These are phyloP conservation scores for Leishmania turanica DNA, from an alignment of 208 protist species.

Conservation along the genomic window DNA sequence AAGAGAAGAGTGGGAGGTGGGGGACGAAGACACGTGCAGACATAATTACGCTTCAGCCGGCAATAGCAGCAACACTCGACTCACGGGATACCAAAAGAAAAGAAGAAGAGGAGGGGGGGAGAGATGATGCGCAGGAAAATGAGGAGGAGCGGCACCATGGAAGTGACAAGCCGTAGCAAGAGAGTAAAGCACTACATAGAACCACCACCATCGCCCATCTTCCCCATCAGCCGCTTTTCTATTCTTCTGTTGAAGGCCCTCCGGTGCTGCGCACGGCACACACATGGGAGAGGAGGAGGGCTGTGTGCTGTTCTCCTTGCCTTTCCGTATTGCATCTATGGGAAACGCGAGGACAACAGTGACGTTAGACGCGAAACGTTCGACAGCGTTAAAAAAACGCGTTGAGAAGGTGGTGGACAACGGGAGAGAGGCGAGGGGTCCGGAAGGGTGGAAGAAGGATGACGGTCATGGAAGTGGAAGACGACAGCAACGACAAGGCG, in stretches of 20 bases:
- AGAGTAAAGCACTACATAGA: neutral
- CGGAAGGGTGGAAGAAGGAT: neutral
- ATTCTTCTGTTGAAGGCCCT: neutral
- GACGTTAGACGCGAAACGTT: neutral
- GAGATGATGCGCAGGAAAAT: neutral
- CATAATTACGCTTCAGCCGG: neutral
- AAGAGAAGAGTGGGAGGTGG: neutral
- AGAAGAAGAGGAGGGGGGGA: neutral
- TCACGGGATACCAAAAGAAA: neutral
- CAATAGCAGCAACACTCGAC: neutral
- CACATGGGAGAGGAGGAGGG: neutral
- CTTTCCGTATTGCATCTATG: neutral
- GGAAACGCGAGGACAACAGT: neutral
- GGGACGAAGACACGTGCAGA: neutral
- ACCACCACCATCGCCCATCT: neutral
- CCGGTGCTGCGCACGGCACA: neutral
- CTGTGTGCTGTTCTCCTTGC: neutral
- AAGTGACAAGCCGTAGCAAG: neutral
- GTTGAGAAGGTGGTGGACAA: neutral
- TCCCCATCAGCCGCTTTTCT: neutral
- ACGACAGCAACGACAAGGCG: neutral
- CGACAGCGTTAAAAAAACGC: neutral
- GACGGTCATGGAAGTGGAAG: neutral
- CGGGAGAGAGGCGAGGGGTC: neutral
- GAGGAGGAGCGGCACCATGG: neutral